Evolutionary conservation across 305 asterid species (phyloP), one percentile per base, ranked within the genome.

Genomic region (Fraxinus platypoda): DNA sequence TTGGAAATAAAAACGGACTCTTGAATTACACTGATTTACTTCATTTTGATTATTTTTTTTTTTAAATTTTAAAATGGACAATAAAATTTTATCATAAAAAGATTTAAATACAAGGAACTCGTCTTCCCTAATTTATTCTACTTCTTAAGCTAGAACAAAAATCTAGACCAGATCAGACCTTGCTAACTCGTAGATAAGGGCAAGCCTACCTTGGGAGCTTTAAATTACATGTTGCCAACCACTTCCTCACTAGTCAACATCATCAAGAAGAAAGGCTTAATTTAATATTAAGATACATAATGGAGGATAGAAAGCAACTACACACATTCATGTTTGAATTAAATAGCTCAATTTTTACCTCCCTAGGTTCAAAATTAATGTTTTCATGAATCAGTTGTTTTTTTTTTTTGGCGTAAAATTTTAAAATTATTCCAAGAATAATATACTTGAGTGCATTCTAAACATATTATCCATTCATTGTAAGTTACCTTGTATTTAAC

Each of bases 171-270:
- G 9, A 26, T 33, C 38, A 11, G 8, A 68, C 74, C 74, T 13
- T 43, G n/a, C 57, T 68, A 25, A 26, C 34, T 2, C 35, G 1
- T 68, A 12, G n/a, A 23, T 64, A 59, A 59, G 73, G 34, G 17
- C 73, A 8, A 26, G 19, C 35, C n/a, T 66, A 28, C 64, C 78
- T 26, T 52, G 0, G 43, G 64, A 54, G 83, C 86, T 80, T 79
- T 62, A 77, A 78, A 73, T 84, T 82, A 83, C 88, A 80, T 46
- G 15, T 41, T 78, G 82, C 86, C 85, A 82, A 84, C 90, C 85
- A 13, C 35, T 68, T 30, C 11, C 86, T 82, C 86, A 71, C 75
- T 7, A 52, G 86, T 84, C 88, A 31, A 75, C 73, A 49, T 87
- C 89, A 80, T 38, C 57, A 49, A 73, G 82, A 81, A 35, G 15